Evolutionary conservation across 192 early-diverging fungal genomes (phyloP), one percentile per base, ranked within the genome.

Genomic region (Entophlyctis luteolus): DNA sequence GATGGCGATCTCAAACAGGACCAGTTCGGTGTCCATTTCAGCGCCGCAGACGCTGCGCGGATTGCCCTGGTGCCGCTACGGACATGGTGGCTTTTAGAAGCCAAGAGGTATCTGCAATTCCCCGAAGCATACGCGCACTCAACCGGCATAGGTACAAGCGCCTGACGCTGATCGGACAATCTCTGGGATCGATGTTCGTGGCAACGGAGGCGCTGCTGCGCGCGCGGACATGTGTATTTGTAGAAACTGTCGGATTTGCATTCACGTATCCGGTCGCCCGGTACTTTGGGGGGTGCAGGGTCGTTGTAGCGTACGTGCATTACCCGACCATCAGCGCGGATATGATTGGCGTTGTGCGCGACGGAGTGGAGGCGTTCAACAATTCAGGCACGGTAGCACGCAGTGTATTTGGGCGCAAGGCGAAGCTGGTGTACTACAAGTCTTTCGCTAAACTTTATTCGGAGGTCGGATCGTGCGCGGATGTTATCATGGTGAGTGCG

Each of bases 211-310:
- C 92, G 0, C 39, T 98, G 10, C 63, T 67, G 16, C 60, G 66
- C 22, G 74, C 87, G 8, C 71, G 79, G 0, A 94, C 96, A 1
- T 90, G 95, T 69, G 65, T 99, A 1, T 94, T 89, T 76, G 78
- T 93, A 82, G 96, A 99, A 67, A 94, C 96, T 0, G 87, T 98
- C 73, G 98, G 98, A 34, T 96, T 91, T 72, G 95, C 93, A 4
- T 98, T 98, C 59, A 91, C 89, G 1, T 96, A 92, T 72, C 95
- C 94, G 5, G 49, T 95, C 1, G 87, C 89, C 0, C 80, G 78
- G 42, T 48, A 81, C 27, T 94, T 29, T 82, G 80, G 31, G 70
- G 81, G 54, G 14, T 48, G 35, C 0, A 70, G 80, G 42, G 80
- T 81, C 45, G 84, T 88, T 1, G 82, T 90, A 0, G 81, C 94